phyloP scores from a whole-genome alignment of 306 rosid genomes.

The Cyamopsis tetragonoloba region DNA sequence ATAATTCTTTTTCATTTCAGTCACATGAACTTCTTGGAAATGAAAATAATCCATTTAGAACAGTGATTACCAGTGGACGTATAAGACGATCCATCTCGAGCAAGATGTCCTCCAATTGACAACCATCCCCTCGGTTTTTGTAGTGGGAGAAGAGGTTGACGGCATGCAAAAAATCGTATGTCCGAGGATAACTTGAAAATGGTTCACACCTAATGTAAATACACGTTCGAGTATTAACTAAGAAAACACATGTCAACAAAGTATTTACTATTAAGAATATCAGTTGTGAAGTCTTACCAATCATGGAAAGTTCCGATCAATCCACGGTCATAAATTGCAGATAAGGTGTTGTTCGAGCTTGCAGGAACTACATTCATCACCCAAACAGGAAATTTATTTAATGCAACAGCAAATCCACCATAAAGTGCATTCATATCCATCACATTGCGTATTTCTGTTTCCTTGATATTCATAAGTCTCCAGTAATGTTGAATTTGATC shows the following conservation, averaged over 20 bases:
- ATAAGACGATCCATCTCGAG: constrained; percentile 89
- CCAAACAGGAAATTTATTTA: constrained; percentile 62
- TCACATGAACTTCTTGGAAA: constrained; percentile 17
- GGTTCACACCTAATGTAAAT: constrained; percentile 75
- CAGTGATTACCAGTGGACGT: constrained; percentile 69
- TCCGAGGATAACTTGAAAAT: constrained; percentile 89
- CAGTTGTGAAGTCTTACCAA: constrained; percentile 48
- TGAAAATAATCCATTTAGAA: background rate
- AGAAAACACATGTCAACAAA: background rate
- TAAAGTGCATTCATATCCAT: constrained; percentile 88
- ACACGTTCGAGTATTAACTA: constrained; percentile 13
- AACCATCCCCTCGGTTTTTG: constrained; percentile 50
- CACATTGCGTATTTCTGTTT: constrained; percentile 72
- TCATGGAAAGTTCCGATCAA: constrained; percentile 80
- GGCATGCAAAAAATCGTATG: constrained; percentile 85
- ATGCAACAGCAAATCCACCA: constrained; percentile 83
- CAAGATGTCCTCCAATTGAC: constrained; percentile 79
- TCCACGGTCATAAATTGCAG: constrained; percentile 80
- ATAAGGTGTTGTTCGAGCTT: constrained; percentile 67
- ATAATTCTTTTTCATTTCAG: background rate
- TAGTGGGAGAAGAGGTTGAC: constrained; percentile 71
- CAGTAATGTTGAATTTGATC: constrained; percentile 69
- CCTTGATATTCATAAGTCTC: constrained; percentile 57
- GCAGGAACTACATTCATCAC: constrained; percentile 85
- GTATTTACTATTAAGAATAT: background rate